Percentiles rank a stretch among this genome's conserved stretches.
These are phyloP conservation scores for Aspergillus nomiae DNA, from an alignment of 2,329 filamentous ascomycete genomes.

Conservation along the genomic window DNA sequence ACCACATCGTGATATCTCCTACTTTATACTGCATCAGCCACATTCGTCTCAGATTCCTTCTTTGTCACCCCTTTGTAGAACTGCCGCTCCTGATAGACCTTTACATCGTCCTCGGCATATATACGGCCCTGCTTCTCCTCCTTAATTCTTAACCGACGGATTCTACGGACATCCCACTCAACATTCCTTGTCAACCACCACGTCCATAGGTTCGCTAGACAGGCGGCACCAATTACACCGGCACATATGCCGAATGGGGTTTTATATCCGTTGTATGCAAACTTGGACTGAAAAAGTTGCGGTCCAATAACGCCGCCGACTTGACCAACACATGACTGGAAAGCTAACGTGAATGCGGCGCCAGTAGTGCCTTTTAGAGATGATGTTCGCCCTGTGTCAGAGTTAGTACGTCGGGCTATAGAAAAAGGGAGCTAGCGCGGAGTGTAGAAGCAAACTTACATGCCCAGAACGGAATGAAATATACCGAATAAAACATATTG, in stretches of 20 bases:
- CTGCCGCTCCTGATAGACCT: constrained; percentile 10
- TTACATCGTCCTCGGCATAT: constrained; percentile 12
- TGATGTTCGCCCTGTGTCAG: not conserved
- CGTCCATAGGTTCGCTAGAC: constrained; percentile 14
- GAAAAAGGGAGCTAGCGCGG: not conserved
- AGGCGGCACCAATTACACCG: constrained; percentile 5
- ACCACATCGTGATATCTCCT: not conserved
- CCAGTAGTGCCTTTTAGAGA: constrained; percentile 13
- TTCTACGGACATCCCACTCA: constrained; percentile 4
- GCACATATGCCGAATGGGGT: constrained; percentile 15
- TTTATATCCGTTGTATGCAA: constrained; percentile 16
- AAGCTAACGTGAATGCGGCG: constrained; percentile 13
- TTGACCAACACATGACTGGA: constrained; percentile 18
- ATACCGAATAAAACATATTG: constrained; percentile 17
- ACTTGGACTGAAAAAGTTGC: constrained; percentile 11
- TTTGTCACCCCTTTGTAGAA: constrained; percentile 6
- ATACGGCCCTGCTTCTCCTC: constrained; percentile 12
- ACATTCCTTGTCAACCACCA: constrained; percentile 13
- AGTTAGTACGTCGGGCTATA: not conserved
- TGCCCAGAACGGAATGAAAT: constrained; percentile 19
- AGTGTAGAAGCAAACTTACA: constrained; percentile 7
- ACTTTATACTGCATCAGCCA: not conserved
- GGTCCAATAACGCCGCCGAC: constrained; percentile 15
- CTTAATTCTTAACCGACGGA: not conserved
- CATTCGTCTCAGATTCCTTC: not conserved